Conservation (phyloP, 768 basidiomycete genomes). For the Naganishia antarctica region DNA sequence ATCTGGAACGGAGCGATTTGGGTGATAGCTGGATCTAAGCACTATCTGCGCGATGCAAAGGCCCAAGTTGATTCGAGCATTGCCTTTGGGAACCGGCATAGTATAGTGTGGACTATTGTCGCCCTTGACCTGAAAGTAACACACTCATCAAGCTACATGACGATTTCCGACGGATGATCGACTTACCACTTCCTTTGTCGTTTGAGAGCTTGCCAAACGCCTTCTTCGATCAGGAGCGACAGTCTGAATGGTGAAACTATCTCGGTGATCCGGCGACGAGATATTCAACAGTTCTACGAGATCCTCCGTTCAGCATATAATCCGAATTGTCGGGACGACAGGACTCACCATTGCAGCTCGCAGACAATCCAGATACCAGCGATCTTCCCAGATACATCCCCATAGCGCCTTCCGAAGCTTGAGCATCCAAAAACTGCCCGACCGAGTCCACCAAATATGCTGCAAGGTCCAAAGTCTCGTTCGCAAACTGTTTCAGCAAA, state of each 20-base stretch:
- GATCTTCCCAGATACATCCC: conserved; percentile 18
- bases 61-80: conserved; percentile 6
- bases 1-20: conserved; percentile 3
- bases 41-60: conserved; percentile 7
- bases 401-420: conserved; percentile 23
- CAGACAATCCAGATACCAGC: conserved; percentile 24
- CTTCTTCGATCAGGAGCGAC: conserved; percentile 1
- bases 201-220: not conserved
- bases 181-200: conserved; percentile 5
- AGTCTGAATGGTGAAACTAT: conserved; percentile 16
- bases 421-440: conserved; percentile 30
- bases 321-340: not conserved
- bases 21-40: conserved; percentile 7
- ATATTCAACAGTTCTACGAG: conserved; percentile 17
- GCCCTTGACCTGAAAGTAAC: conserved; percentile 1
- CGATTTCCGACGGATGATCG: not conserved
- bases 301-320: not conserved
- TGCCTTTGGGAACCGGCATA: conserved; percentile 2
- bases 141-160: not conserved
- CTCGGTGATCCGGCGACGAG: not conserved
- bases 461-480: conserved; percentile 27
- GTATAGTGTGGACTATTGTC: conserved; percentile 17
- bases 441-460: conserved; percentile 18
- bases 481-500: not conserved
- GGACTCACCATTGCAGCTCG: conserved; percentile 30